Base-by-base conservation (phyloP, 2,329 filamentous ascomycete genomes). In the Neofusicoccum sp. region DNA sequence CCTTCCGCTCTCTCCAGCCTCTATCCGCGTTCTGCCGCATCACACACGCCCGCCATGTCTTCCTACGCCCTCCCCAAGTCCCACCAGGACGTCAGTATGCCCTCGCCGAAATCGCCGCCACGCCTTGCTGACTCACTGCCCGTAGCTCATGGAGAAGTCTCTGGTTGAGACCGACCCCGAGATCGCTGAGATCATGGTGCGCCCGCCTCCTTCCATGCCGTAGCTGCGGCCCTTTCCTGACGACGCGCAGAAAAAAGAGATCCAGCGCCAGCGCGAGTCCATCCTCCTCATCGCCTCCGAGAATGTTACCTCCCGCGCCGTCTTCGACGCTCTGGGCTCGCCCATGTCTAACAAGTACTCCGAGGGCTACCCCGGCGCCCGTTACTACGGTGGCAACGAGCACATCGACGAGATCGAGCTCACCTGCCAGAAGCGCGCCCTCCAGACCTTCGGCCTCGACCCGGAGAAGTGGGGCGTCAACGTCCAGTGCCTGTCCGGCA, bases 361-460 rank as follows among this genome's bases (percentile, higher is more conserved):
- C 0, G 95, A 99, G 79, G 95, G 95, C 58, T 99, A 99, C 73
- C 95, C 94, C 36, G 95, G 95, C 63, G 94, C 94, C 65, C 86
- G 94, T 74, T 98, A 98, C 81, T 98, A 98, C 75, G 94, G 94
- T 61, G 94, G 94, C 67, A 98, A 98, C 77, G 91, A 97, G 79
- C 93, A 93, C 78, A 98, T 98, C 73, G 94, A 98, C 73, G 86
- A 92, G 73, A 87, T 94, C 5, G 94, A 98, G 81, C 83, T 89
- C 50, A 83, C 97, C 52, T 98, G 94, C 79, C 95, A 98, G 80
- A 85, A 92, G 75, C 88, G 94, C 71, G 95, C 95, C 16, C 83
- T 98, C 11, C 87, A 96, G 79, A 88, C 94, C 0, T 98, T 96
- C 77, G 87, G 89, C 34, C 81, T 98, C 61, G 89, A 93, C 70